A percentile compares a stretch with the other conserved stretches of the same genome.
Conservation (phyloP, 2,329 filamentous ascomycete species). For the Helotiales sp. region DNA sequence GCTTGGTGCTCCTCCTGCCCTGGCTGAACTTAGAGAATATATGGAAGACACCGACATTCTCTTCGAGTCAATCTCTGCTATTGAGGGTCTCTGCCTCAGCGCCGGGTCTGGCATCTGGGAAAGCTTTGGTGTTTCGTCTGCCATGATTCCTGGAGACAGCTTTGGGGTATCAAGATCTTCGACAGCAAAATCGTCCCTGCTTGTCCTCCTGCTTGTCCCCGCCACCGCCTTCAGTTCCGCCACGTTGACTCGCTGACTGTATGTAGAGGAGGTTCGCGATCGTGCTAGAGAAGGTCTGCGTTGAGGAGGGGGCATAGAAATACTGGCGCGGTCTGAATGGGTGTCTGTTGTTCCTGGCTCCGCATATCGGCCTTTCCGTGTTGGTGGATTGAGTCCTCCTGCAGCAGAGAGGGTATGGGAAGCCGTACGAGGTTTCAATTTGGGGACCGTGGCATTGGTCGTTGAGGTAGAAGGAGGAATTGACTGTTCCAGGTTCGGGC, state of each 20-base stretch:
- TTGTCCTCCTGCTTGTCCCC: slow-evolving; percentile 36
- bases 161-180: slow-evolving; percentile 57
- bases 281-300: slow-evolving; percentile 48
- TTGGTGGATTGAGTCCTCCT: slow-evolving; percentile 42
- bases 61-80: slow-evolving; percentile 61
- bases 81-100: slow-evolving; percentile 52
- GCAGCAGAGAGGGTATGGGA: slow-evolving; percentile 53
- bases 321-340: slow-evolving; percentile 62
- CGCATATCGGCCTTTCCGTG: slow-evolving; percentile 60
- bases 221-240: slow-evolving; percentile 49
- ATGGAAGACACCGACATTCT: slow-evolving; percentile 76
- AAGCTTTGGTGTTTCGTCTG: slow-evolving; percentile 35
- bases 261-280: slow-evolving; percentile 41
- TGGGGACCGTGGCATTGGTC: neutral
- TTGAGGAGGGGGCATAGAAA: slow-evolving; percentile 67
- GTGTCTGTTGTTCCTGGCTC: slow-evolving; percentile 64
- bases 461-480: neutral
- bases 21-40: slow-evolving; percentile 68
- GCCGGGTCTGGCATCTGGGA: slow-evolving; percentile 54
- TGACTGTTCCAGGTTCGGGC: neutral
- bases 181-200: slow-evolving; percentile 49
- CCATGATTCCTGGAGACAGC: slow-evolving; percentile 46
- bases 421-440: slow-evolving; percentile 26
- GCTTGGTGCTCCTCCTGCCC: slow-evolving; percentile 52
- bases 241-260: slow-evolving; percentile 46